Percentiles rank a stretch among this genome's conserved stretches.
phyloP scores from a whole-genome alignment of 2,329 filamentous ascomycete genomes.

The Diplocarpon mali region DNA sequence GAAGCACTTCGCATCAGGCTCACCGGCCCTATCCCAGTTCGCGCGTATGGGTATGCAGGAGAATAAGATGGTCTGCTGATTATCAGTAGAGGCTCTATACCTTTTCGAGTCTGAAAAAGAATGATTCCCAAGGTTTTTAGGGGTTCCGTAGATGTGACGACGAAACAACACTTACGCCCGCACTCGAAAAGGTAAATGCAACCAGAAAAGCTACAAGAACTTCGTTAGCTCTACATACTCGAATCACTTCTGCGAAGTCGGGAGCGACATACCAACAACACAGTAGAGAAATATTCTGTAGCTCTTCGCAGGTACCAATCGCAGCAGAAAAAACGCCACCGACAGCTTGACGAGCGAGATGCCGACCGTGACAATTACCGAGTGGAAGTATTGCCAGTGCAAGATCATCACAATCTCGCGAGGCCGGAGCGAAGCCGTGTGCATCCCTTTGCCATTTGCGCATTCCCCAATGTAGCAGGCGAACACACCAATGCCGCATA shows the following conservation, averaged over 20 bases:
- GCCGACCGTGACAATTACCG: constrained; percentile 32
- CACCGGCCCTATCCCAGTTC: constrained; percentile 32
- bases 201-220: constrained; percentile 31
- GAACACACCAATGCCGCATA: constrained; percentile 11
- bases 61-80: constrained; percentile 33
- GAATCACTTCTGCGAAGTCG: neutral
- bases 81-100: neutral
- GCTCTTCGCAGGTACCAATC: constrained; percentile 30
- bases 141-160: neutral
- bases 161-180: constrained; percentile 20
- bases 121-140: too few species aligned
- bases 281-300: constrained; percentile 33
- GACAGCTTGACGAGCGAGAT: constrained; percentile 37
- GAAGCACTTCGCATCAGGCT: constrained; percentile 34
- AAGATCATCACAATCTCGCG: constrained; percentile 26
- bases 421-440: constrained; percentile 26
- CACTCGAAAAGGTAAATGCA: constrained; percentile 32
- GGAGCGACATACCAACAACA: constrained; percentile 30
- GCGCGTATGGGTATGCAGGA: constrained; percentile 35
- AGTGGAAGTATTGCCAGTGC: constrained; percentile 33
- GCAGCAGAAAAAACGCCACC: constrained; percentile 34
- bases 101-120: too few species aligned
- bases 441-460: constrained; percentile 34
- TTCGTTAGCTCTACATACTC: neutral
- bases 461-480: constrained; percentile 28